Percentiles rank a stretch among this genome's conserved stretches.
Evolutionary conservation across 1,284 basidiomycete genomes (phyloP).

Genomic region (Anthracocystis setariae): DNA sequence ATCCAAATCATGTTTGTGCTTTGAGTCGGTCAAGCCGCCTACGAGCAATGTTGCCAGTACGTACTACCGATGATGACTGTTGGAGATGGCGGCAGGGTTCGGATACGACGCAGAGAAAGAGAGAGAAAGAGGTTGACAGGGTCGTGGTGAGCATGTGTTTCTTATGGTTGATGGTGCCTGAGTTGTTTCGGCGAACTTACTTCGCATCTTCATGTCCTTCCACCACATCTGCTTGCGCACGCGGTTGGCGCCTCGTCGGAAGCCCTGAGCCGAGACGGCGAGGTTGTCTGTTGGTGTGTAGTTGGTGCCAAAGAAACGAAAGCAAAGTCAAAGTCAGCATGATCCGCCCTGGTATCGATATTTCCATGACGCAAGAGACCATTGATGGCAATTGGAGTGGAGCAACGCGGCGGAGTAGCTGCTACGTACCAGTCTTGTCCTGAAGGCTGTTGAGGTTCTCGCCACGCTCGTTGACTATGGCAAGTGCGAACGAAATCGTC

Average conservation of each 20-base stretch:
- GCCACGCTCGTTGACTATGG: conserved; percentile 87
- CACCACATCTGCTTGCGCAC: conserved; percentile 90
- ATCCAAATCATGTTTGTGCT: background rate
- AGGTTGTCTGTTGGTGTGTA: conserved; percentile 78
- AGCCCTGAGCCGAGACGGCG: conserved; percentile 97
- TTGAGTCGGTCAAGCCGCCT: background rate
- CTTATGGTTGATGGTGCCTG: too few relatives aligned
- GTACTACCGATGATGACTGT: conserved; percentile 45
- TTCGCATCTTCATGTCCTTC: conserved; percentile 59
- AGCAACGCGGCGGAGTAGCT: too few relatives aligned
- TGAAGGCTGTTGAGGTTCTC: conserved; percentile 92
- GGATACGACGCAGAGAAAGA: too few relatives aligned
- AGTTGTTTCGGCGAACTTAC: conserved; percentile 19
- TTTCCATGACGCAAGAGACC: background rate
- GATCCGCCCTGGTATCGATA: conserved; percentile 1
- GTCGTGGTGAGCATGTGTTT: background rate
- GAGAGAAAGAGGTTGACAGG: background rate
- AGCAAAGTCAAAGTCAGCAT: background rate
- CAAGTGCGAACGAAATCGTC: too few relatives aligned
- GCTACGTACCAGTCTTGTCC: conserved; percentile 90
- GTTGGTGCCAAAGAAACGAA: background rate
- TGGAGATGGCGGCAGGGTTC: background rate
- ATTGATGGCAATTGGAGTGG: too few relatives aligned
- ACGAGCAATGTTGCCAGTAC: conserved; percentile 1
- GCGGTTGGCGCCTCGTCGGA: conserved; percentile 94